Conservation (phyloP, 176 grass and related monocot genomes). For the Chloris gayana region DNA sequence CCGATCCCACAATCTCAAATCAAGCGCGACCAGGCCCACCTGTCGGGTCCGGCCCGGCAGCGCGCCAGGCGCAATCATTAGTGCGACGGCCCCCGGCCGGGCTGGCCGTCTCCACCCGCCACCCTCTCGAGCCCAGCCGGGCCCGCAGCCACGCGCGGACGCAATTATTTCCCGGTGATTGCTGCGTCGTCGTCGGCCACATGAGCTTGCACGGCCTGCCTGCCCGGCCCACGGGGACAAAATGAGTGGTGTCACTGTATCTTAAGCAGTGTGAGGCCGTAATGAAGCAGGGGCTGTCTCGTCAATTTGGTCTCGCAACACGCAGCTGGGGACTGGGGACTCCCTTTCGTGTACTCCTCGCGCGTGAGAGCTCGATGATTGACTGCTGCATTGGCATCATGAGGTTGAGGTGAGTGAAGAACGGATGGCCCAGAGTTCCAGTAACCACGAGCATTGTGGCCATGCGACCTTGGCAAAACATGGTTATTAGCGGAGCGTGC, state of each 20-base stretch:
- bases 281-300: background rate
- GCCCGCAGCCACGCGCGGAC: background rate
- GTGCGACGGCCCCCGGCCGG: slow-evolving; percentile 19
- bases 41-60: slow-evolving; percentile 28
- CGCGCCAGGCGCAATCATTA: slow-evolving; percentile 56
- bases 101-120: background rate
- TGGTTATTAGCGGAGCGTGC: too few relatives aligned
- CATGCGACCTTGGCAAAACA: too few relatives aligned
- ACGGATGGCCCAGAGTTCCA: too few relatives aligned
- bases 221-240: background rate
- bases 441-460: too few relatives aligned
- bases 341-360: background rate
- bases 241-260: background rate
- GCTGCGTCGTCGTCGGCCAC: background rate
- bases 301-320: background rate
- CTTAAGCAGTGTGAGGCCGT: background rate
- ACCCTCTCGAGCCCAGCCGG: background rate
- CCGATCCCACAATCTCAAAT: too few relatives aligned
- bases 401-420: background rate
- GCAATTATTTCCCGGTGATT: slow-evolving; percentile 54
- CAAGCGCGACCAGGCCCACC: background rate
- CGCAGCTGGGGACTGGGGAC: background rate
- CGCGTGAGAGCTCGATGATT: background rate
- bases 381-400: background rate
- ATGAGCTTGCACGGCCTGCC: background rate